Base-by-base conservation (phyloP, 2,329 filamentous ascomycete genomes). In the Alternaria sp. region DNA sequence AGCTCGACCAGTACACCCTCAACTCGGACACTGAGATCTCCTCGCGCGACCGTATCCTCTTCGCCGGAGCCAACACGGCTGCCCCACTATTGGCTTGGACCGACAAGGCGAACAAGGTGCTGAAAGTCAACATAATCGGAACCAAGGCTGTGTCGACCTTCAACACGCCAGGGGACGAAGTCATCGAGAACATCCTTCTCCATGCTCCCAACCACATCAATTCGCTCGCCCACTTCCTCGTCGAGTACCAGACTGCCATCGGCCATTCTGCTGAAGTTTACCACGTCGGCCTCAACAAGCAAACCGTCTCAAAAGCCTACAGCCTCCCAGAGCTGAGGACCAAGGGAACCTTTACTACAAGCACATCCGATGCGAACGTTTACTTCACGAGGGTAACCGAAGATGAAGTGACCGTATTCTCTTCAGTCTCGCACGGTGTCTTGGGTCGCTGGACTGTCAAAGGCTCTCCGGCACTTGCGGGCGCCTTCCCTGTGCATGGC, bases 241-340 rank as follows among this genome's bases (percentile, higher is more conserved):
- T 97, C 6, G 92, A 97, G 70, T 93, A 89, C 71, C 86, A 90
- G 71, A 92, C 92, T 0, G 84, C 84, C 36, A 83, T 83, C 3
- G 89, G 89, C 17, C 92, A 94, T 75, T 93, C 91, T 83, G 95
- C 91, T 4, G 91, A 96, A 65, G 90, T 98, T 28, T 97, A 91
- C 75, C 93, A 97, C 72, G 86, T 96, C 62, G 87, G 97, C 70
- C 80, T 92, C 55, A 90, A 90, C 81, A 90, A 85, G 62, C 87
- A 85, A 57, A 86, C 85, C 17, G 86, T 95, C 26, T 86, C 85
- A n/a, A 93, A 92, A 77, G 91, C 91, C 1, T 97, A 97, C 77
- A 88, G 90, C 26, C 84, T 98, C 12, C 92, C 94, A 0, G 88
- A 88, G 56, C 79, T 93, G 19, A 80, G 86, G 23, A 92, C 91